Conservation (phyloP, 73 alveolate genomes). For the Symbiodinium natans region DNA sequence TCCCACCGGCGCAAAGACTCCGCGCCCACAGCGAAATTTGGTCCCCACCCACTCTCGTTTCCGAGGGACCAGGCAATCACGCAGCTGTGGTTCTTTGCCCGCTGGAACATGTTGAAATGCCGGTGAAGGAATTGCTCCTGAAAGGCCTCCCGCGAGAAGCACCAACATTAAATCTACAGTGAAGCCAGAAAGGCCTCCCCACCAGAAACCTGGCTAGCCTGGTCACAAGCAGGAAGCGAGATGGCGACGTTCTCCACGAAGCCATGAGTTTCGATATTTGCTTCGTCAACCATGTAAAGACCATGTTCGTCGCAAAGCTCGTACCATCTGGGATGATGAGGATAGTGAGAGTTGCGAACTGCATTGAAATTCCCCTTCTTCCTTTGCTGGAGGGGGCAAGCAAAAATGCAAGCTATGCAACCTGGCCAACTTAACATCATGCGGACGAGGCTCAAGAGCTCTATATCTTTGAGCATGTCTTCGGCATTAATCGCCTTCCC, state of each 20-base stretch:
- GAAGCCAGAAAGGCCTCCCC: too few relatives aligned
- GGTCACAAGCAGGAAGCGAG: slow-evolving; percentile 54
- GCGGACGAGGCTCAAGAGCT: slow-evolving; percentile 7
- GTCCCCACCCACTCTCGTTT: slow-evolving; percentile 93
- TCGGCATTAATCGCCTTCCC: slow-evolving; percentile 80
- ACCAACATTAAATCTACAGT: too few relatives aligned
- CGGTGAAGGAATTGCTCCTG: slow-evolving; percentile 77
- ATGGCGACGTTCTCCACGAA: slow-evolving; percentile 58
- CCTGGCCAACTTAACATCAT: neutral
- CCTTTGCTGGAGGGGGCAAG: neutral
- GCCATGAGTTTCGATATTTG: slow-evolving; percentile 94
- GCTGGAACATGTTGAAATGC: slow-evolving; percentile 61
- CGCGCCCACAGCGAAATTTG: slow-evolving; percentile 60
- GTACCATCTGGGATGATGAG: slow-evolving; percentile 90
- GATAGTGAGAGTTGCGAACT: slow-evolving; percentile 94
- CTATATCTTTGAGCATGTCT: slow-evolving; percentile 57
- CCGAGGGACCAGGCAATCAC: slow-evolving; percentile 92
- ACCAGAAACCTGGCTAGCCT: slow-evolving; percentile 17
- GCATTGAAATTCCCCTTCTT: slow-evolving; percentile 94
- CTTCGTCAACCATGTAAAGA: slow-evolving; percentile 85
- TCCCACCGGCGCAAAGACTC: slow-evolving; percentile 60
- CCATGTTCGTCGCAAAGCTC: slow-evolving; percentile 80
- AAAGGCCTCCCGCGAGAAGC: slow-evolving; percentile 24
- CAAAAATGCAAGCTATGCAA: neutral
- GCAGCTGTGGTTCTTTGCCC: slow-evolving; percentile 79